Percentiles rank a stretch among this genome's conserved stretches.
phyloP scores from a whole-genome alignment of 2,329 filamentous ascomycete species.

The Metarhizium rileyi region DNA sequence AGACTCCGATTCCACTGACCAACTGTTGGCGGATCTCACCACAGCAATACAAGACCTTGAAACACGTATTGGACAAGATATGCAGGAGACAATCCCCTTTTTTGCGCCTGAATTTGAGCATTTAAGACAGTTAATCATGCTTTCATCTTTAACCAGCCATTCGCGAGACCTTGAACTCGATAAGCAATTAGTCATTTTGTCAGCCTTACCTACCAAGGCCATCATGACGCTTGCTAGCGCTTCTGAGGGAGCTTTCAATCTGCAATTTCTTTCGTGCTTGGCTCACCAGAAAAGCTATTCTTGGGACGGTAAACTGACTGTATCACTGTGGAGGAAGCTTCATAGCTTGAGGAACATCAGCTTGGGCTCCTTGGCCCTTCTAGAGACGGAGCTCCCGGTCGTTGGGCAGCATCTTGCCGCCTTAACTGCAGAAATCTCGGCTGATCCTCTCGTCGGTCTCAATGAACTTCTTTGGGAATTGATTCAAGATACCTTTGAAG shows the following conservation, averaged over 20 bases:
- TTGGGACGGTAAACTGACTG: conserved; percentile 31
- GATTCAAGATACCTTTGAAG: conserved; percentile 30
- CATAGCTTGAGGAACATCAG: conserved; percentile 40
- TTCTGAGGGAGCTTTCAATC: conserved; percentile 25
- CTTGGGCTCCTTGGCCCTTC: conserved; percentile 49
- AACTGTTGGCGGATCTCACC: conserved; percentile 39
- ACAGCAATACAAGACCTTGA: conserved; percentile 44
- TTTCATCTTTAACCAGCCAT: conserved; percentile 21
- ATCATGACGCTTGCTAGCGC: conserved; percentile 24
- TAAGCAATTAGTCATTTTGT: conserved; percentile 39
- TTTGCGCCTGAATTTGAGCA: conserved; percentile 46
- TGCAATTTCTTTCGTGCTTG: conserved; percentile 40
- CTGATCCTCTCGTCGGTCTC: conserved; percentile 40
- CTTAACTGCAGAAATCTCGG: conserved; percentile 37
- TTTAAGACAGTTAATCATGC: conserved; percentile 41
- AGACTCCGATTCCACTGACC: conserved; percentile 29
- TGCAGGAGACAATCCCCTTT: conserved; percentile 35
- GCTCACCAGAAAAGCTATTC: conserved; percentile 26
- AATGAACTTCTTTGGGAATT: conserved; percentile 38
- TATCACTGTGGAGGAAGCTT: conserved; percentile 45
- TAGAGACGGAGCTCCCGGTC: conserved; percentile 55
- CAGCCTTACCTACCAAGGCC: conserved; percentile 27
- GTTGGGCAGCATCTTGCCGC: conserved; percentile 45
- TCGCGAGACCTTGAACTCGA: conserved; percentile 5
- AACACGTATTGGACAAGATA: conserved; percentile 30